Conservation (phyloP, 352 stramenopile species). For the Pythium brachiatum region DNA sequence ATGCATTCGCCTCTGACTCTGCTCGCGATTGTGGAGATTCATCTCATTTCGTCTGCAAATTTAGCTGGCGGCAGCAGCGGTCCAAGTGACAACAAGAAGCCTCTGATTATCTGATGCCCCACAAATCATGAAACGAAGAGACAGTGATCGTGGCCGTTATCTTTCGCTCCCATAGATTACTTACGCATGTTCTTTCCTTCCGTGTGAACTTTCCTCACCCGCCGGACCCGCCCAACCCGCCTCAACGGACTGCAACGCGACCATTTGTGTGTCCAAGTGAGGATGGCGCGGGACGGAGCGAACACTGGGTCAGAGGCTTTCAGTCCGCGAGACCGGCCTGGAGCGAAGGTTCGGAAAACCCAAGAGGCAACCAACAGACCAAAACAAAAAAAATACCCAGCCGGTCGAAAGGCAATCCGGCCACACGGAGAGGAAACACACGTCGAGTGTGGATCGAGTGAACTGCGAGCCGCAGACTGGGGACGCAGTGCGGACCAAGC, state of each 20-base stretch:
- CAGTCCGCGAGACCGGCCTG: constrained; percentile 3
- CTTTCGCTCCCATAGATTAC: constrained; percentile 19
- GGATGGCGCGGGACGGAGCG: constrained; percentile 22
- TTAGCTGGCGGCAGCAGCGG: neutral
- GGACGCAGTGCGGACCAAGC: neutral
- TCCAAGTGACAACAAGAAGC: neutral
- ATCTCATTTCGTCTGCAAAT: neutral
- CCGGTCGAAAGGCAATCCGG: constrained; percentile 12
- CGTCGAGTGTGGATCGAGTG: neutral
- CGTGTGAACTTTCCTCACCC: constrained; percentile 23
- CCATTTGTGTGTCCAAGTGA: constrained; percentile 24
- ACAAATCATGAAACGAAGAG: neutral
- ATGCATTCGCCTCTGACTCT: neutral
- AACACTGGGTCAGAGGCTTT: constrained; percentile 18
- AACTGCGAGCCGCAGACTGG: neutral
- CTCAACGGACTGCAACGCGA: constrained; percentile 21
- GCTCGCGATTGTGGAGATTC: neutral
- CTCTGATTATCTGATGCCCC: constrained; percentile 1
- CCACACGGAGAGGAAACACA: constrained; percentile 11
- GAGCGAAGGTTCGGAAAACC: constrained; percentile 18
- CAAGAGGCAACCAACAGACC: constrained; percentile 23
- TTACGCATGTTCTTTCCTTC: constrained; percentile 25
- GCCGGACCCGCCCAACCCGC: constrained; percentile 1
- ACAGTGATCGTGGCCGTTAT: constrained; percentile 1
- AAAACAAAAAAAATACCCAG: constrained; percentile 23